Evolutionary conservation across 768 basidiomycete genomes (phyloP).

Genomic region (Trametes meyenii): DNA sequence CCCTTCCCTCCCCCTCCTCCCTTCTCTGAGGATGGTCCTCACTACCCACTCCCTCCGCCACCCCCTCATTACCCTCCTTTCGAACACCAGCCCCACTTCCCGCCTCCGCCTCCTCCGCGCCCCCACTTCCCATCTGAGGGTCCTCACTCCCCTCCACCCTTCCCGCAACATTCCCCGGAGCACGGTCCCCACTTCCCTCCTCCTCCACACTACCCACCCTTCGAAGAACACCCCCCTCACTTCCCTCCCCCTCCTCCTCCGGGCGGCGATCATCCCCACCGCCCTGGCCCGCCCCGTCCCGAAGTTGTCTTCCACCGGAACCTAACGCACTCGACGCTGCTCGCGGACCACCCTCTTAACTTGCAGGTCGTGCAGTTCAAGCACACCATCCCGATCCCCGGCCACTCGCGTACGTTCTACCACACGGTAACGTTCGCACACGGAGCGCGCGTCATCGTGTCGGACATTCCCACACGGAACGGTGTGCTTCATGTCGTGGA

Average conservation of each 20-base stretch:
- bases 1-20: slow-evolving; percentile 3
- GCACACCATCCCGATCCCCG: slow-evolving; percentile 36
- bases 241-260: slow-evolving; percentile 5
- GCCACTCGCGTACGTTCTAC: slow-evolving; percentile 34
- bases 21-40: background rate
- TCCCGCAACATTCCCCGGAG: background rate
- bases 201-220: background rate
- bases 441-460: slow-evolving; percentile 38
- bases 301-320: slow-evolving; percentile 25
- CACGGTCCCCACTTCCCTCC: slow-evolving; percentile 19
- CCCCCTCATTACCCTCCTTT: background rate
- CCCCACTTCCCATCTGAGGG: background rate
- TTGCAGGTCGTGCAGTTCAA: slow-evolving; percentile 52
- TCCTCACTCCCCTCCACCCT: background rate
- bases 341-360: slow-evolving; percentile 47
- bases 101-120: background rate
- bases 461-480: slow-evolving; percentile 57
- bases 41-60: background rate
- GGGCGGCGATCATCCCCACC: slow-evolving; percentile 16
- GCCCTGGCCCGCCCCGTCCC: slow-evolving; percentile 33
- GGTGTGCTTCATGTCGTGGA: slow-evolving; percentile 58
- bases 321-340: slow-evolving; percentile 43
- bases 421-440: slow-evolving; percentile 47
- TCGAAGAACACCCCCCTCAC: background rate
- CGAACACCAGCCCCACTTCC: background rate